These are phyloP conservation scores for Iris macrosiphon DNA, from an alignment of 106 monocot species.

Conservation along the genomic window DNA sequence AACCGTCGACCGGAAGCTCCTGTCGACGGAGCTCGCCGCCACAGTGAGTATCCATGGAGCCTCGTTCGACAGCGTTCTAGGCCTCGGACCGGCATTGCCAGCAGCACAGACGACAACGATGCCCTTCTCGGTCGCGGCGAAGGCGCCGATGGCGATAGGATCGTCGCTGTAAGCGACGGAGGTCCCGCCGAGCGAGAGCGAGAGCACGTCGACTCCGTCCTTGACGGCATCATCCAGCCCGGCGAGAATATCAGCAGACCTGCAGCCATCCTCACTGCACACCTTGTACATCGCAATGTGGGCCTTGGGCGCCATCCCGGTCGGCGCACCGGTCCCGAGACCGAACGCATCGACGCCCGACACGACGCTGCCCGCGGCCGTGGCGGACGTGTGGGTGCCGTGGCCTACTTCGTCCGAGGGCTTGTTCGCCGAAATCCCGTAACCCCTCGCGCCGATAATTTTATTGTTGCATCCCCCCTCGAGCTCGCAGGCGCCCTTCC, in stretches of 20 bases:
- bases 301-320: conserved; percentile 45
- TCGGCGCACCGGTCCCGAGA: conserved; percentile 23
- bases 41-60: conserved; percentile 48
- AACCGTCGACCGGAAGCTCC: conserved; percentile 20
- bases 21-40: conserved; percentile 31
- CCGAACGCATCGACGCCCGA: conserved; percentile 13
- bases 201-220: conserved; percentile 41
- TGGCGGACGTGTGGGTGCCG: conserved; percentile 54
- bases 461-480: conserved; percentile 49
- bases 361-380: conserved; percentile 39
- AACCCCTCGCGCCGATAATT: conserved; percentile 34
- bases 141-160: conserved; percentile 25
- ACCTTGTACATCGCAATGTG: conserved; percentile 58
- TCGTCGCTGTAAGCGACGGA: conserved; percentile 9
- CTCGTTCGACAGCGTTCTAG: conserved; percentile 20
- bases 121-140: conserved; percentile 32
- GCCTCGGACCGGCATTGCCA: conserved; percentile 34
- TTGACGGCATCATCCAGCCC: conserved; percentile 33
- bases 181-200: conserved; percentile 26
- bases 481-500: conserved; percentile 53
- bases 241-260: conserved; percentile 15
- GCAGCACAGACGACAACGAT: conserved; percentile 39
- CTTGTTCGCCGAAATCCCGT: neutral
- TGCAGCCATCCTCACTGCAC: conserved; percentile 12
- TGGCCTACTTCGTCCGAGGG: conserved; percentile 27